phyloP scores from a whole-genome alignment of 2,329 filamentous ascomycete genomes.

The Exophiala spinifera region DNA sequence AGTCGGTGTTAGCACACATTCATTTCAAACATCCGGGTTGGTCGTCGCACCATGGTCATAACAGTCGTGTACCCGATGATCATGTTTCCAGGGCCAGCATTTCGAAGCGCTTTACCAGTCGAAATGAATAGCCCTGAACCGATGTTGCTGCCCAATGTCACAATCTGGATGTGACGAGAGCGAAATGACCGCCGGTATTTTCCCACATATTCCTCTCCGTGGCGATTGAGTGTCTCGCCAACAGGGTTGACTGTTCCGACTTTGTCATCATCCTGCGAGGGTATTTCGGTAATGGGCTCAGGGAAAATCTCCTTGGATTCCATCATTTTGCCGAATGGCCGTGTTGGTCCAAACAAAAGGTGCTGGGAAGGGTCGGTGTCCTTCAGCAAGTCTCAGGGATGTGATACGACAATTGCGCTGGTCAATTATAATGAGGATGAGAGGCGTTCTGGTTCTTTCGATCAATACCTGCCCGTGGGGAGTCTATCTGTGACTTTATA shows the following conservation, averaged over 20 bases:
- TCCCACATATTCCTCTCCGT: not conserved
- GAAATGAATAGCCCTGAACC: conserved; percentile 3
- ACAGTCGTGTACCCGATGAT: conserved; percentile 35
- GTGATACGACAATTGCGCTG: not conserved
- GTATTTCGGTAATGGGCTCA: conserved; percentile 3
- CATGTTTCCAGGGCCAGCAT: conserved; percentile 32
- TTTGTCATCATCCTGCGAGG: conserved; percentile 2
- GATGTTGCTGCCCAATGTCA: conserved; percentile 1
- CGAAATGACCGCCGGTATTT: not conserved
- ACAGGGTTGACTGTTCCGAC: conserved; percentile 2
- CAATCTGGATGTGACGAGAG: conserved; percentile 3
- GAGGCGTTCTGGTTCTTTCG: not conserved
- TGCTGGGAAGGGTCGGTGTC: not conserved
- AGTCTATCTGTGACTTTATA: not conserved
- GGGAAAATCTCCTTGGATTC: conserved; percentile 5
- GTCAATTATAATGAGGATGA: not conserved
- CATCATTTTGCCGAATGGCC: not conserved
- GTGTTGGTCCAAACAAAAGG: not conserved
- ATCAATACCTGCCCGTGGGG: not conserved
- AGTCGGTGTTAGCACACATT: not conserved
- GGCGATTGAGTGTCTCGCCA: not conserved
- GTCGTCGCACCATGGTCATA: conserved; percentile 31
- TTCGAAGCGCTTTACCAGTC: conserved; percentile 1
- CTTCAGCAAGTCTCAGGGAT: not conserved
- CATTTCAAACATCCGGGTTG: not conserved